A percentile compares a stretch with the other conserved stretches of the same genome.
Evolutionary conservation across 495 filamentous ascomycete species (phyloP).

Genomic region (Melanomma pulvis-pyrius): DNA sequence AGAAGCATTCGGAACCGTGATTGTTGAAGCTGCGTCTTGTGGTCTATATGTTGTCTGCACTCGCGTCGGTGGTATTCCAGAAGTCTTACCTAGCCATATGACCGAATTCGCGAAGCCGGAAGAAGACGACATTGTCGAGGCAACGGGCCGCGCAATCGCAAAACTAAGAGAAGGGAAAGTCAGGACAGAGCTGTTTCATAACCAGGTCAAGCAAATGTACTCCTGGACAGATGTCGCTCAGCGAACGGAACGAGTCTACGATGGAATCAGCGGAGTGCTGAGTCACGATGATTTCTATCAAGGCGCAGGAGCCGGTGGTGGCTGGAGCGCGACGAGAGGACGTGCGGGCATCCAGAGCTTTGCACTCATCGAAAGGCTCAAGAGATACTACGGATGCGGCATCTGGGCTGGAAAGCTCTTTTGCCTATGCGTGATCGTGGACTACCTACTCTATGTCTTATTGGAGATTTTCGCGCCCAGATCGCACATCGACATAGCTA

Average conservation of each 20-base stretch:
- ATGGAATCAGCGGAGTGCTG: constrained; percentile 82
- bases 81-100: constrained; percentile 92
- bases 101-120: constrained; percentile 91
- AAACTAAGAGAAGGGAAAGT: constrained; percentile 80
- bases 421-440: constrained; percentile 89
- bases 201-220: constrained; percentile 97
- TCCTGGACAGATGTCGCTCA: constrained; percentile 93
- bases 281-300: constrained; percentile 83
- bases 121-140: constrained; percentile 84
- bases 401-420: constrained; percentile 99
- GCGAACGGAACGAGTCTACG: constrained; percentile 91
- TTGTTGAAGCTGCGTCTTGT: constrained; percentile 94
- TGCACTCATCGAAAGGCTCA: constrained; percentile 89
- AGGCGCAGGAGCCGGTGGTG: constrained; percentile 51
- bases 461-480: constrained; percentile 86
- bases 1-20: constrained; percentile 95
- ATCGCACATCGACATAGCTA: constrained; percentile 80
- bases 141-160: constrained; percentile 79
- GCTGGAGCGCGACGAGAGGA: constrained; percentile 70
- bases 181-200: constrained; percentile 90
- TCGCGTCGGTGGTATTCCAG: constrained; percentile 92
- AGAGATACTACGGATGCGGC: constrained; percentile 98
- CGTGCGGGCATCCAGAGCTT: constrained; percentile 77
- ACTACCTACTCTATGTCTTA: constrained; percentile 84
- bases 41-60: constrained; percentile 96